Conservation (phyloP, 2,329 filamentous ascomycete genomes). For the Sporothrix dimorphospora region DNA sequence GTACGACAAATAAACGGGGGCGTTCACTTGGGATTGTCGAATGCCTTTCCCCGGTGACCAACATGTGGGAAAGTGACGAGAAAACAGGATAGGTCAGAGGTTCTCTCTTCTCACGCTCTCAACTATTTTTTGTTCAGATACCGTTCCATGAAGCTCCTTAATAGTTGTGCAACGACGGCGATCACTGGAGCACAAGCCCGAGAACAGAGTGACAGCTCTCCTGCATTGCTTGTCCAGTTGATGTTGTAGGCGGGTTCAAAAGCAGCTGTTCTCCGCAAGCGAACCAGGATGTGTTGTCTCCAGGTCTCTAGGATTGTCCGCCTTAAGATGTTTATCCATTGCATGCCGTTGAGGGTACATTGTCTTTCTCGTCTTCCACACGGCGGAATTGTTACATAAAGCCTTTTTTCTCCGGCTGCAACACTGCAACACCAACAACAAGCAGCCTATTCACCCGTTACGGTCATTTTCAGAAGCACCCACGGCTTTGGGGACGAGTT, state of each 20-base stretch:
- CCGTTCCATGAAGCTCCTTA: neutral
- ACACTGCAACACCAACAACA: constrained; percentile 3
- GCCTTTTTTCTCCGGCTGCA: neutral
- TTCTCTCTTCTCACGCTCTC: neutral
- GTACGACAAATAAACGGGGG: neutral
- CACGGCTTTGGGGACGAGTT: too few species aligned
- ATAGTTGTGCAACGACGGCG: neutral
- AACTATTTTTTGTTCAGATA: neutral
- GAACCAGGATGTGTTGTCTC: neutral
- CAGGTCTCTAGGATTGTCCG: neutral
- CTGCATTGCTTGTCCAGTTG: constrained; percentile 1
- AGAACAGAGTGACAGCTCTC: constrained; percentile 16
- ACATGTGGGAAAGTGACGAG: neutral
- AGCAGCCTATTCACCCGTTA: neutral
- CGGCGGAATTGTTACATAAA: neutral
- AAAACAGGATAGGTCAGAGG: neutral
- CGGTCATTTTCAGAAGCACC: constrained; percentile 1
- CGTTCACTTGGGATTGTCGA: neutral
- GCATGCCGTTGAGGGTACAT: constrained; percentile 10
- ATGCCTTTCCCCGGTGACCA: neutral
- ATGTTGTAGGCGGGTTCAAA: neutral
- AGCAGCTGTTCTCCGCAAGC: neutral
- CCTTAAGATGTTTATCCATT: neutral
- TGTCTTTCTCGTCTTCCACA: neutral
- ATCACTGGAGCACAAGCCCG: constrained; percentile 15